A percentile compares a stretch with the other conserved stretches of the same genome.
These are phyloP conservation scores for Trametes cubensis DNA, from an alignment of 768 basidiomycete species.

Conservation along the genomic window DNA sequence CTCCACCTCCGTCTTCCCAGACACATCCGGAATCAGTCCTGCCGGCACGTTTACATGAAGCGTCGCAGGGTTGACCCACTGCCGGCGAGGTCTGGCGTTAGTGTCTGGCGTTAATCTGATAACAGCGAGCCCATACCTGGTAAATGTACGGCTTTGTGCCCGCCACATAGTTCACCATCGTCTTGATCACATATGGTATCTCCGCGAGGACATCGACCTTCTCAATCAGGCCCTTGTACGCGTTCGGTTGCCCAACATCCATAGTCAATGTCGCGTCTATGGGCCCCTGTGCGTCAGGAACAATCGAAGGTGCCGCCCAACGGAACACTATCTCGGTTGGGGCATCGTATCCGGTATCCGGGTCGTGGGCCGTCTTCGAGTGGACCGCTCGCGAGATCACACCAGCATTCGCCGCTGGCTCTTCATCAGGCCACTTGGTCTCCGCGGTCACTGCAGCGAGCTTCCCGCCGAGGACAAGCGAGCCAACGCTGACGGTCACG, in stretches of 20 bases:
- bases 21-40: constrained; percentile 43
- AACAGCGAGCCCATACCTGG: constrained; percentile 59
- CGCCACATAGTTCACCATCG: constrained; percentile 90
- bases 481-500: constrained; percentile 84
- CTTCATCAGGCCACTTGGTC: constrained; percentile 73
- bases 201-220: constrained; percentile 96
- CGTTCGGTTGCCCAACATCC: constrained; percentile 58
- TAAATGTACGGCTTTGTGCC: constrained; percentile 95
- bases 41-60: constrained; percentile 50
- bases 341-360: constrained; percentile 79
- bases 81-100: constrained; percentile 2
- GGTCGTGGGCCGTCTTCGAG: constrained; percentile 60
- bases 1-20: constrained; percentile 50
- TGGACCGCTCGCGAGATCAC: constrained; percentile 72
- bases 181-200: constrained; percentile 89
- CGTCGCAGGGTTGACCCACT: constrained; percentile 64
- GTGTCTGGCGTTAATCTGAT: not conserved
- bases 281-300: constrained; percentile 51
- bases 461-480: constrained; percentile 79
- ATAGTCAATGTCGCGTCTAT: constrained; percentile 59
- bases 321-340: constrained; percentile 71
- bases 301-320: constrained; percentile 75
- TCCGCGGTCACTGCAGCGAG: constrained; percentile 77
- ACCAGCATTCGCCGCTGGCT: constrained; percentile 43
- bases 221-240: constrained; percentile 79